Evolutionary conservation across 2,329 filamentous ascomycete genomes (phyloP), one percentile per base, ranked within the genome.

Genomic region (Trichoderma sp.): DNA sequence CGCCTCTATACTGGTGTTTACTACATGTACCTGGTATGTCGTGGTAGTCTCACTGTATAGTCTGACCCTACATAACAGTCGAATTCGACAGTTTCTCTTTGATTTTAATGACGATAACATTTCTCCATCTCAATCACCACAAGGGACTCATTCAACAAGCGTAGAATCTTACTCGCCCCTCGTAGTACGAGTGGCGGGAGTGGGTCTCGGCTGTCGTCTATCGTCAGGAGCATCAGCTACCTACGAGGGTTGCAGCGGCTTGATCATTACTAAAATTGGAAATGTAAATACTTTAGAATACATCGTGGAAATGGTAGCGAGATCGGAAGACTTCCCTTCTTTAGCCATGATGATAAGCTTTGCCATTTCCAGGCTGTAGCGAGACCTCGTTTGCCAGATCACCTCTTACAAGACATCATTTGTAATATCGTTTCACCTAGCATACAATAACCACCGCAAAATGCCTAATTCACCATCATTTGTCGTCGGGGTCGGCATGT

Each of bases 131-230:
- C 16, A 43, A 8, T 43, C 18, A 5, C 37, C 39, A 16, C 5
- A 18, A 39, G 16, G 16, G 14, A 18, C 37, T 18, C 18, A 16
- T 16, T 16, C 4, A 18, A 39, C 16, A 39, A 5, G 5, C 14
- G 5, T 18, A 7, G 37, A 6, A 7, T 18, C 37, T 21, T 24
- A 49, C 4, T 18, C n/a, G n/a, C n/a, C n/a, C n/a, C n/a, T n/a
- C n/a, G n/a, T n/a, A n/a, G n/a, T n/a, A n/a, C n/a, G 5, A 7
- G 13, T 32, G n/a, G 13, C 32, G 59, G 26, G 39, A 21, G 39
- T 10, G 43, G 59, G 59, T 61, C 59, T 61, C 59, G 59, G 59
- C 59, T 61, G 59, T 61, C 59, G 59, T 61, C 43, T 61, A 24
- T 61, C 59, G 59, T 18, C 43, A 61, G 34, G 18, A 60, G 26